A percentile compares a stretch with the other conserved stretches of the same genome.
Conservation (phyloP, 139 green algal species). For the Chlorella sp. region DNA sequence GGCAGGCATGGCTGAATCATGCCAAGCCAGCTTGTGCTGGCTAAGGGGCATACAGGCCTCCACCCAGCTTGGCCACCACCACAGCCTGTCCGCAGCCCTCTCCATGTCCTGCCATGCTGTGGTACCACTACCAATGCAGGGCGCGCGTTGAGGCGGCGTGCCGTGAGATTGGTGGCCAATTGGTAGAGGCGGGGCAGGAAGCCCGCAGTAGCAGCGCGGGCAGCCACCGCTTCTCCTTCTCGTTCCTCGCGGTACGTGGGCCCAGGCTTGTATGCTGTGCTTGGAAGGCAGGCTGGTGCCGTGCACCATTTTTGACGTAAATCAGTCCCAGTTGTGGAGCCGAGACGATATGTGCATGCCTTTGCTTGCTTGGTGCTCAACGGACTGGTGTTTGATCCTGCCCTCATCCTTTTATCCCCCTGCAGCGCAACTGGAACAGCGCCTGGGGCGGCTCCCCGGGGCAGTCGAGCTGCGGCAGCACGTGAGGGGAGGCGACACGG, state of each 20-base stretch:
- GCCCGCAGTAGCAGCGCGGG: conserved; percentile 1
- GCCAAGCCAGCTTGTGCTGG: too few relatives aligned
- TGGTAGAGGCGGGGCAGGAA: conserved; percentile 51
- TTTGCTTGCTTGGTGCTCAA: too few relatives aligned
- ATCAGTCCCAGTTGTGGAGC: too few relatives aligned
- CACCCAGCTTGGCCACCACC: too few relatives aligned
- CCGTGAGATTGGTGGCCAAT: conserved; percentile 53
- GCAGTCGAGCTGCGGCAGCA: conserved; percentile 22
- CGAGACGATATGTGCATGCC: too few relatives aligned
- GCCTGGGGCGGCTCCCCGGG: conserved; percentile 4
- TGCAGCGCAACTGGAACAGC: conserved; percentile 5
- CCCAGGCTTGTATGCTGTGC: too few relatives aligned
- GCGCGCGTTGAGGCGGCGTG: conserved; percentile 52
- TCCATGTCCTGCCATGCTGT: background rate
- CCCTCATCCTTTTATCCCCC: background rate
- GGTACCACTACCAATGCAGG: background rate
- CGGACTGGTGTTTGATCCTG: too few relatives aligned
- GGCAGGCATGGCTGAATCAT: too few relatives aligned
- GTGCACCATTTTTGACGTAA: too few relatives aligned
- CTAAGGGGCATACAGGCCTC: too few relatives aligned
- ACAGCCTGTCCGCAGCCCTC: background rate
- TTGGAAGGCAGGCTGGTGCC: too few relatives aligned
- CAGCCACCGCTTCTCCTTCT: conserved; percentile 56
- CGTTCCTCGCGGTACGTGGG: conserved; percentile 40
- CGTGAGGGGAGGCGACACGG: background rate